Evolutionary conservation across 345 rosid genomes (phyloP).

Genomic region (Salix suchowensis): DNA sequence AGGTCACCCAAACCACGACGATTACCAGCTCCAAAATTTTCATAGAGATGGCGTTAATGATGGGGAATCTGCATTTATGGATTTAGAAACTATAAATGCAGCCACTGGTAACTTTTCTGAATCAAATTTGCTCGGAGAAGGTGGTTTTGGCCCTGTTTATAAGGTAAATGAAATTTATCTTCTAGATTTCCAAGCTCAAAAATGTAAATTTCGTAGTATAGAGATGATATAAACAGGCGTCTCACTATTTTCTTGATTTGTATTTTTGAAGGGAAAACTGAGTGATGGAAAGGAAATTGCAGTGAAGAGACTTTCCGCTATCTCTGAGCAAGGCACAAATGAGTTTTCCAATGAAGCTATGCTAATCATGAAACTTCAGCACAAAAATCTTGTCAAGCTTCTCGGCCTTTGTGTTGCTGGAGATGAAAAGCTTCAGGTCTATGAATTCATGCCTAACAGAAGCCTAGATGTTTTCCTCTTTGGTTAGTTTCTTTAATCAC

Average conservation of each 20-base stretch:
- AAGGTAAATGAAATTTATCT: neutral
- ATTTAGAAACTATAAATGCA: neutral
- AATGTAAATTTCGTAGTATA: neutral
- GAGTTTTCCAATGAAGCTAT: slow-evolving; percentile 39
- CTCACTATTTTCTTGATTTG: neutral
- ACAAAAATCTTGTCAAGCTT: slow-evolving; percentile 49
- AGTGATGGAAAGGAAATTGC: slow-evolving; percentile 44
- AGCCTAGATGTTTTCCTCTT: slow-evolving; percentile 40
- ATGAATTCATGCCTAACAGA: slow-evolving; percentile 56
- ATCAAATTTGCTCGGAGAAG: neutral
- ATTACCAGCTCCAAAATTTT: neutral
- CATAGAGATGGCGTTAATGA: slow-evolving; percentile 4
- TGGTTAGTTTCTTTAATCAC: slow-evolving; percentile 26
- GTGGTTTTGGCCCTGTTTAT: slow-evolving; percentile 13
- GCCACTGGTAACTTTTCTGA: neutral
- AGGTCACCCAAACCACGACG: neutral
- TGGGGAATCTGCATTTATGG: neutral
- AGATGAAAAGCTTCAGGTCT: slow-evolving; percentile 42
- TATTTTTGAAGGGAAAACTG: slow-evolving; percentile 37
- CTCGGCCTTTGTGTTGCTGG: slow-evolving; percentile 43
- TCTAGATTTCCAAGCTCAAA: neutral
- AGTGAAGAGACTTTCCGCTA: slow-evolving; percentile 27
- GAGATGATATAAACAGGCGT: neutral
- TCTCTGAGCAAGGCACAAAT: slow-evolving; percentile 29
- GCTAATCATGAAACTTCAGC: slow-evolving; percentile 46